phyloP scores from a whole-genome alignment of 2,329 filamentous ascomycete genomes.

The Alternaria conjuncta region DNA sequence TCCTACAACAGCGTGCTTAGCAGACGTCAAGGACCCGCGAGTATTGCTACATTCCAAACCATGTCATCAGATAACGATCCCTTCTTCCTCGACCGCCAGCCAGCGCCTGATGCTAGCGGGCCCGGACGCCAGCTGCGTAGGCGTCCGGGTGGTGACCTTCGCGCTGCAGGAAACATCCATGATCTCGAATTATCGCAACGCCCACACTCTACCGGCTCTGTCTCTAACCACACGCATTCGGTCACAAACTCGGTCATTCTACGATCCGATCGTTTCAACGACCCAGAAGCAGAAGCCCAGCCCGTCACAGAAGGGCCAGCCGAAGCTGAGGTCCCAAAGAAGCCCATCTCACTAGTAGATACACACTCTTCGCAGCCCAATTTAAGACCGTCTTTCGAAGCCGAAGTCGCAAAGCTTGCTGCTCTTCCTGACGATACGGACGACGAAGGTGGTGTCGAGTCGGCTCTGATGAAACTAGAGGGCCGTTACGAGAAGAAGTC shows the following conservation, averaged over 20 bases:
- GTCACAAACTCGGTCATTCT: conserved; percentile 48
- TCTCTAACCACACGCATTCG: conserved; percentile 53
- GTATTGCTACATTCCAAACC: conserved; percentile 62
- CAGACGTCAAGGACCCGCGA: conserved; percentile 60
- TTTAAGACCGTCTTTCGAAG: conserved; percentile 77
- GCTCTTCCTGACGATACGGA: conserved; percentile 85
- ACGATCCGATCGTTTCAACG: conserved; percentile 38
- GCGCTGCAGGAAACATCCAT: conserved; percentile 55
- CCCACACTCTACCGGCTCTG: conserved; percentile 57
- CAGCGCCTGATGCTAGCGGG: conserved; percentile 22
- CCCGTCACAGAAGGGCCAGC: conserved; percentile 13
- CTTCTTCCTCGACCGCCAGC: conserved; percentile 46
- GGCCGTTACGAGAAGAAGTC: conserved; percentile 72
- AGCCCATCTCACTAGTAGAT: conserved; percentile 52
- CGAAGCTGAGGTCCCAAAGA: conserved; percentile 27
- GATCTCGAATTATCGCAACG: conserved; percentile 52
- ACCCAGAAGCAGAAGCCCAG: conserved; percentile 17
- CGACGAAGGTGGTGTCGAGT: conserved; percentile 82
- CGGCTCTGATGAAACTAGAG: conserved; percentile 90
- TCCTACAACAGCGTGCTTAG: conserved; percentile 66
- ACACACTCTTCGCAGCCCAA: conserved; percentile 64
- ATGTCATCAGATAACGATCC: conserved; percentile 53
- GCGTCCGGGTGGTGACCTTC: conserved; percentile 57
- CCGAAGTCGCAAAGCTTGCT: conserved; percentile 83
- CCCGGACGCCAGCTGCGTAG: conserved; percentile 52